Base-by-base conservation (phyloP, 352 stramenopile species). In the Pythium inflatum region DNA sequence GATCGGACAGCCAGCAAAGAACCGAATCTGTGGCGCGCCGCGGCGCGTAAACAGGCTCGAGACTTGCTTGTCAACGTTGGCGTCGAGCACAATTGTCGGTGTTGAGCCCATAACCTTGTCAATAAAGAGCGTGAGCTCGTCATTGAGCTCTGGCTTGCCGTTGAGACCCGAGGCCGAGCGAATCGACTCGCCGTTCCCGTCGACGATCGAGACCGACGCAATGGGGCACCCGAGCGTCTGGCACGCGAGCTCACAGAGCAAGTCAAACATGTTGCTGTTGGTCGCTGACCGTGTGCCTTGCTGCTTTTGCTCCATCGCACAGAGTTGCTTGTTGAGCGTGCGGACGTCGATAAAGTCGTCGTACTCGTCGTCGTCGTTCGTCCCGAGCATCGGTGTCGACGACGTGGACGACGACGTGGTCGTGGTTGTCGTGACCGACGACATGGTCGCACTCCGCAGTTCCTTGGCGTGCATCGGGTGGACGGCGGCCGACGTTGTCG, bases 211-310 rank as follows among this genome's bases (percentile, higher is more conserved):
- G 34, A 94, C 83, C 18, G 83, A 90, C 13, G 87, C 87, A 65
- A 94, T 91, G 7, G 87, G 87, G 36, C 87, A 94, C 60, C 81
- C 81, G 30, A 94, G 79, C n/a, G 87, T 91, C 62, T 94, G 83
- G 68, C 87, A 91, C 45, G 87, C 87, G 48, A 94, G 75, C 55
- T 92, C 87, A 63, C 87, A 94, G 38, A 94, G 75, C 27, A 94
- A 74, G 50, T 88, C 84, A 25, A 92, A 92, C 84, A 91, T 92
- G 73, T 90, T 90, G 74, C 80, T 87, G 67, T 77, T 79, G 54
- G 51, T 48, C 20, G 62, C 61, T 13, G 40, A 27, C 6, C 58
- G 76, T 80, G 2, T 73, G 20, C 75, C 13, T 75, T 66, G 25
- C n/a, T 82, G 83, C 63, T 84, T 76, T 51, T 83, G 75, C 45